phyloP scores from a whole-genome alignment of 331 rosid species.

The Acacia pycnantha region DNA sequence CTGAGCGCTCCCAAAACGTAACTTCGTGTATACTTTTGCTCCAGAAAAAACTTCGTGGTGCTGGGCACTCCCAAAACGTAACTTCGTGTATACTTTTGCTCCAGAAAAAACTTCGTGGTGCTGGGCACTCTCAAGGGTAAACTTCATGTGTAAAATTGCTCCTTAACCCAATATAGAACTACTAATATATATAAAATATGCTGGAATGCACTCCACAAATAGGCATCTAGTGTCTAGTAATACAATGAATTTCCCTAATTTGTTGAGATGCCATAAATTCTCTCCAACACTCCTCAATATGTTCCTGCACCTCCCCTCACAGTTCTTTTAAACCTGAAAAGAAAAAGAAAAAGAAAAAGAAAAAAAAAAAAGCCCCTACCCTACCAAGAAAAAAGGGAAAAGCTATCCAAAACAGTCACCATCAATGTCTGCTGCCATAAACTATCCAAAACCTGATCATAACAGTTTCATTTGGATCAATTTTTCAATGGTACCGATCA shows the following conservation, averaged over 20 bases:
- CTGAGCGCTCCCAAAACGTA: too few species aligned
- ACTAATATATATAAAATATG: not conserved
- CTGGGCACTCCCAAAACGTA: too few species aligned
- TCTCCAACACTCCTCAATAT: not conserved
- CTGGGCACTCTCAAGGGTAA: too few species aligned
- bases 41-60: too few species aligned
- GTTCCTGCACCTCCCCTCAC: not conserved
- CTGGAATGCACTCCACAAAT: not conserved
- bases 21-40: too few species aligned
- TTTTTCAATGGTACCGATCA: not conserved
- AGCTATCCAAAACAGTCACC: not conserved
- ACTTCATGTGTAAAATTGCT: too few species aligned
- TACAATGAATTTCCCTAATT: not conserved
- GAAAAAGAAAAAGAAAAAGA: not conserved
- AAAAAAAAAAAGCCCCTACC: too few species aligned
- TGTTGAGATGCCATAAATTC: not conserved
- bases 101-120: too few species aligned
- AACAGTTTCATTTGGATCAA: not conserved
- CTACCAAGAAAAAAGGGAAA: not conserved
- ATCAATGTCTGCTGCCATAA: not conserved
- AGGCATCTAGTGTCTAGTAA: not conserved
- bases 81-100: too few species aligned
- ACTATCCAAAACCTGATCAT: not conserved
- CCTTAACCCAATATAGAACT: too few species aligned
- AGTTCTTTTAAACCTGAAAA: not conserved